These are phyloP conservation scores for Galerina marginata DNA, from an alignment of 768 basidiomycete species.

Conservation along the genomic window DNA sequence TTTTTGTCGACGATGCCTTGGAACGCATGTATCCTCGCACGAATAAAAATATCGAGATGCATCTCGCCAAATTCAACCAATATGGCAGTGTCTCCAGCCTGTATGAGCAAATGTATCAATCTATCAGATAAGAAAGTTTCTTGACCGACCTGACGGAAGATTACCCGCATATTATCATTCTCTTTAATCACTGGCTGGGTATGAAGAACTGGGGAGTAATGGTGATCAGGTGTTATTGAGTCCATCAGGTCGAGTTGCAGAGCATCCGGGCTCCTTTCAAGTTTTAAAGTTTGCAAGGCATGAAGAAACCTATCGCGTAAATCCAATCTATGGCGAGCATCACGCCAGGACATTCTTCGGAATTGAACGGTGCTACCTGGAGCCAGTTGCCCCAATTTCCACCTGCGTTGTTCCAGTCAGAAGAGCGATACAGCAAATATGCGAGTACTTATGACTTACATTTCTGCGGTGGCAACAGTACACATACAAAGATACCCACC, in stretches of 20 bases:
- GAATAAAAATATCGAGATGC: conserved; percentile 54
- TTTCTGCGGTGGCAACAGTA: conserved; percentile 54
- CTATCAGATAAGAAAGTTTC: not conserved
- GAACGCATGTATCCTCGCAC: conserved; percentile 64
- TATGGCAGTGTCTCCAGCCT: conserved; percentile 71
- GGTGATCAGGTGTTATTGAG: conserved; percentile 7
- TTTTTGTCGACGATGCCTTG: conserved; percentile 42
- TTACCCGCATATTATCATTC: conserved; percentile 32
- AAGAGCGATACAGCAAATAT: not conserved
- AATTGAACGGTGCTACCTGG: conserved; percentile 63
- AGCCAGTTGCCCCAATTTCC: conserved; percentile 71
- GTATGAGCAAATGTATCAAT: not conserved
- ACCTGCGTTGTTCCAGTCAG: conserved; percentile 39
- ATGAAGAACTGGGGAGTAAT: conserved; percentile 43
- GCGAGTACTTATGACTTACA: conserved; percentile 40
- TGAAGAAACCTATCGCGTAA: conserved; percentile 36
- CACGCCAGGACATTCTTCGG: conserved; percentile 49
- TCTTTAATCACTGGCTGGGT: not conserved
- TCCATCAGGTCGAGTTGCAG: not conserved
- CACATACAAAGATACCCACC: conserved; percentile 66
- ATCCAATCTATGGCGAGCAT: conserved; percentile 36
- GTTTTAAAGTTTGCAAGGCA: conserved; percentile 15
- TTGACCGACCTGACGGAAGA: conserved; percentile 57
- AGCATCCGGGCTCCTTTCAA: not conserved
- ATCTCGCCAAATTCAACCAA: conserved; percentile 67